phyloP scores from a whole-genome alignment of 2,329 filamentous ascomycete genomes.

The Aspergillus floridensis region DNA sequence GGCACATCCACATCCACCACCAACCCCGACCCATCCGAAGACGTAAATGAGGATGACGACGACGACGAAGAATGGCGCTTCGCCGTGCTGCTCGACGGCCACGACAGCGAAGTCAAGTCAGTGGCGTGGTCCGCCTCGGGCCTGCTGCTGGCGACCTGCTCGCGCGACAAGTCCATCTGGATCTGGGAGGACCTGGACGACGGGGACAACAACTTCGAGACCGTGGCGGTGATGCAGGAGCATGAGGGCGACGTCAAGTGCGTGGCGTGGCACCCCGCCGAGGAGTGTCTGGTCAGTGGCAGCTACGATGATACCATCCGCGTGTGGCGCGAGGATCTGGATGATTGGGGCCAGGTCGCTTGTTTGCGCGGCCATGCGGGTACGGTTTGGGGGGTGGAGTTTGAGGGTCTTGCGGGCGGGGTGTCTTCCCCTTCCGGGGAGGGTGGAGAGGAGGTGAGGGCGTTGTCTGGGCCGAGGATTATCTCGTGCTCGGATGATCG shows the following conservation, averaged over 20 bases:
- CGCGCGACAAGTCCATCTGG: constrained; percentile 92
- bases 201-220: constrained; percentile 94
- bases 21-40: neutral
- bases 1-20: too few species aligned
- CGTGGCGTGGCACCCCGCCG: constrained; percentile 82
- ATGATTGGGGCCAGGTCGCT: constrained; percentile 90
- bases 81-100: constrained; percentile 85
- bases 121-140: constrained; percentile 64
- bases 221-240: constrained; percentile 88
- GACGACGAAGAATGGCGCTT: constrained; percentile 88
- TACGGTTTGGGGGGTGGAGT: constrained; percentile 87
- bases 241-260: constrained; percentile 95
- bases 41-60: constrained; percentile 50
- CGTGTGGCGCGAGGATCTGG: constrained; percentile 83
- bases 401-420: constrained; percentile 44
- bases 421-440: too few species aligned
- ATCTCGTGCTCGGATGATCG: constrained; percentile 83
- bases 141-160: constrained; percentile 83
- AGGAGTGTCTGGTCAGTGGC: constrained; percentile 78
- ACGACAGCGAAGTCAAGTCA: constrained; percentile 91
- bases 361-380: constrained; percentile 75
- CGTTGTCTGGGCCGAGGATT: constrained; percentile 55
- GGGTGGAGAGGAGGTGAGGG: constrained; percentile 5
- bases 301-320: constrained; percentile 92
- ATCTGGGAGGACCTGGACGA: constrained; percentile 92